phyloP scores from a whole-genome alignment of 1,284 basidiomycete species.

The Grifola frondosa region DNA sequence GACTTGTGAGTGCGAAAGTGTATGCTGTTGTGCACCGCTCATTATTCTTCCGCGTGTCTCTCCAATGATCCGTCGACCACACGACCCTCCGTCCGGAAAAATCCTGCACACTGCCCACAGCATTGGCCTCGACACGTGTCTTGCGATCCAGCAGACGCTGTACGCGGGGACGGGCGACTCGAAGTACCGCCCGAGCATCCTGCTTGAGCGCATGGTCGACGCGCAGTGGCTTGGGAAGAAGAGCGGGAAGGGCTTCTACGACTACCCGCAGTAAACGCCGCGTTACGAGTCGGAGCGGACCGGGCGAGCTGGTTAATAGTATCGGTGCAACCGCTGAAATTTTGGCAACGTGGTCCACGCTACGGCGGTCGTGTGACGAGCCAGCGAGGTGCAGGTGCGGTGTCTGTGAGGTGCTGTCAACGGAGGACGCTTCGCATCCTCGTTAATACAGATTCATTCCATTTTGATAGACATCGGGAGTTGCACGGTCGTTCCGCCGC shows the following conservation, averaged over 20 bases:
- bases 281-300: too few species aligned
- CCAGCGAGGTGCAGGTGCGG: too few species aligned
- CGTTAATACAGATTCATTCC: too few species aligned
- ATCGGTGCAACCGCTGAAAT: too few species aligned
- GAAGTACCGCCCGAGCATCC: conserved; percentile 93
- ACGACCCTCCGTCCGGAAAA: conserved; percentile 2
- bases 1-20: conserved; percentile 64
- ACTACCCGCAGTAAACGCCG: conserved; percentile 51
- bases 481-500: too few species aligned
- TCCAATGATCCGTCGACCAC: conserved; percentile 2
- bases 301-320: too few species aligned
- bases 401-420: too few species aligned
- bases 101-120: conserved; percentile 37
- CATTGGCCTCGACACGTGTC: conserved; percentile 90
- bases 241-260: conserved; percentile 88
- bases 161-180: conserved; percentile 89
- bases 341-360: too few species aligned
- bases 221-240: conserved; percentile 95
- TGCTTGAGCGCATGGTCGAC: conserved; percentile 94
- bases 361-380: too few species aligned
- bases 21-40: not conserved
- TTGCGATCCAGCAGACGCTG: conserved; percentile 87
- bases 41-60: not conserved
- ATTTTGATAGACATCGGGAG: too few species aligned
- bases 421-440: too few species aligned